phyloP scores from a whole-genome alignment of 1,284 basidiomycete genomes.

The Rhodotorula sp. region DNA sequence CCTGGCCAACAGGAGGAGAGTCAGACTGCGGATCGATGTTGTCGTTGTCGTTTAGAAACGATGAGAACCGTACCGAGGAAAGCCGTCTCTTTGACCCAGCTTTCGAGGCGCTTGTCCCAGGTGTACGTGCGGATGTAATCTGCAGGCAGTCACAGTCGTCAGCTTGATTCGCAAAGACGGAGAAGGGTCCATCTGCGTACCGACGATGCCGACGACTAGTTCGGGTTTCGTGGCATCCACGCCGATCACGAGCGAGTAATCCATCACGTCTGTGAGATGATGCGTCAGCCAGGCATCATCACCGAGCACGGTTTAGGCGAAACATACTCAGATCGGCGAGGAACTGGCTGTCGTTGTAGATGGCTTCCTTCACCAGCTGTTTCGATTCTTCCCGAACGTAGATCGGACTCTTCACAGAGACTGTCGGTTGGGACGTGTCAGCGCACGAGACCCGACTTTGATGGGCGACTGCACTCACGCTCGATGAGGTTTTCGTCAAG shows the following conservation, averaged over 20 bases:
- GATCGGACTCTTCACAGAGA: constrained; percentile 63
- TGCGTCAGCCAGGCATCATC: background rate
- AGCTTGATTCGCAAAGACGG: constrained; percentile 22
- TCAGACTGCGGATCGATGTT: background rate
- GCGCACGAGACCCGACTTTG: constrained; percentile 58
- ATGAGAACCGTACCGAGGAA: constrained; percentile 62
- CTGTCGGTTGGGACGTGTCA: constrained; percentile 21
- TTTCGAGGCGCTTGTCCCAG: constrained; percentile 98
- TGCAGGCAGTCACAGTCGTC: constrained; percentile 46
- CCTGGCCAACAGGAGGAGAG: background rate
- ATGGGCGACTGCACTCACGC: constrained; percentile 46
- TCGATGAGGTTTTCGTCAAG: constrained; percentile 67
- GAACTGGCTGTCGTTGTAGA: constrained; percentile 84
- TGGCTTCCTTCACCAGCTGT: constrained; percentile 80
- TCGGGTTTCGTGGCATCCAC: constrained; percentile 67
- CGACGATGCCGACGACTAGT: constrained; percentile 89
- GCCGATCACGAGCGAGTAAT: constrained; percentile 95
- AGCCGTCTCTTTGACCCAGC: constrained; percentile 91
- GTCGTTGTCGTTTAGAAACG: background rate
- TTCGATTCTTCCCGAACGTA: constrained; percentile 95
- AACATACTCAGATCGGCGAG: constrained; percentile 71
- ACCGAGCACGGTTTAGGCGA: no score
- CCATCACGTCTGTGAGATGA: constrained; percentile 72
- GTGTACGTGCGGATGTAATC: constrained; percentile 93
- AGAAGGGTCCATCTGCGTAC: constrained; percentile 53